A percentile compares a stretch with the other conserved stretches of the same genome.
phyloP scores from a whole-genome alignment of 768 basidiomycete genomes.

The Psilocybe cyanescens region DNA sequence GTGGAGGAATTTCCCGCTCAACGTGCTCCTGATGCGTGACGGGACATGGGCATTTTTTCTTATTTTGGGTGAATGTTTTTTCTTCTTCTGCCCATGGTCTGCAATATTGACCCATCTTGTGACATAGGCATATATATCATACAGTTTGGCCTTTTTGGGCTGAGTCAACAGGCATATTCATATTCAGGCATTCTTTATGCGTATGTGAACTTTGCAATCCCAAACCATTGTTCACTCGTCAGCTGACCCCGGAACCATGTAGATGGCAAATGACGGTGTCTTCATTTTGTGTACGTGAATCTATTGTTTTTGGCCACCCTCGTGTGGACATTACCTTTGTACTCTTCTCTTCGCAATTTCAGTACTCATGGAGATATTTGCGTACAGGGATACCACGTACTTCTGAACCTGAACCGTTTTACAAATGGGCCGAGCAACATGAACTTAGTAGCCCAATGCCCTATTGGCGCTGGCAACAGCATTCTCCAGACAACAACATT shows the following conservation, averaged over 20 bases:
- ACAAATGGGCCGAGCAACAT: slow-evolving; percentile 29
- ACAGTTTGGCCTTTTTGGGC: slow-evolving; percentile 25
- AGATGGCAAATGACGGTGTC: slow-evolving; percentile 6
- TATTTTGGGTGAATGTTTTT: slow-evolving; percentile 36
- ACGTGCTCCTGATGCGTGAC: slow-evolving; percentile 45
- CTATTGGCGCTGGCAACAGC: no score
- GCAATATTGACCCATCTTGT: background rate
- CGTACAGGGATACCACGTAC: background rate
- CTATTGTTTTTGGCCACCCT: no score
- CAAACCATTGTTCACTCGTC: background rate
- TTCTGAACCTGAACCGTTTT: slow-evolving; percentile 37
- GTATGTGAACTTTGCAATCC: background rate
- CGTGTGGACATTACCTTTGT: background rate
- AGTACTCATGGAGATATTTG: background rate
- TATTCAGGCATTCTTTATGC: background rate
- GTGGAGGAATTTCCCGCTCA: slow-evolving; percentile 42
- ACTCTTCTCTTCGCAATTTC: background rate
- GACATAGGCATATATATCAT: slow-evolving; percentile 25
- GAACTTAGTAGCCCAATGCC: no score
- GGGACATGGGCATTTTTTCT: slow-evolving; percentile 46
- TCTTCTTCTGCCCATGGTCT: background rate
- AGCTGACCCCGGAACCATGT: background rate
- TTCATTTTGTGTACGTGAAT: slow-evolving; percentile 3
- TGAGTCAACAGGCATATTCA: slow-evolving; percentile 2
- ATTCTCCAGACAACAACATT: no score